Evolutionary conservation across 139 green algal species (phyloP), one percentile per base, ranked within the genome.

Genomic region (Coelastrella sp.): DNA sequence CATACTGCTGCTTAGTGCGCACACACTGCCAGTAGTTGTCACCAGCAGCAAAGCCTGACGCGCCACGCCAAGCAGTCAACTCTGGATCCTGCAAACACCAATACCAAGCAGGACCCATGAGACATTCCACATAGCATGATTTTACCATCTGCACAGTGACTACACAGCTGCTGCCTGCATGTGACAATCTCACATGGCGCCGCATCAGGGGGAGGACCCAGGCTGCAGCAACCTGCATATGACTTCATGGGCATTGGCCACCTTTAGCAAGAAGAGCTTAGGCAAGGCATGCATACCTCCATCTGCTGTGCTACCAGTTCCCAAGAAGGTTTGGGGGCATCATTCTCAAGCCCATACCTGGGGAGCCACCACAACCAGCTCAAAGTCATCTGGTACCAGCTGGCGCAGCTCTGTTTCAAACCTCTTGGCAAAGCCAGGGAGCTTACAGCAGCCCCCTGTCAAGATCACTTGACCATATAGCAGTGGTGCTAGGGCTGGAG

Each of bases 391-490:
- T 0, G 95, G 94, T 84, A 98, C 96, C 73, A 98, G 84, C 7
- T 93, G 85, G 76, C 96, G 88, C 88, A 98, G 90, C 91, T 98
- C 96, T 0, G 24, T 27, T 4, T 82, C 20, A 74, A 96, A 94
- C 27, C 94, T 92, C 9, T 94, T 89, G 59, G 59, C 78, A 75
- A 98, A 97, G 68, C 96, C 96, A 1, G 96, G 96, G 80, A 94
- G 95, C 12, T 88, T 85, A 7, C 91, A 88, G 8, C 70, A 88
- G 68, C 90, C 90, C 11, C 90, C 88, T 6, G 89, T 95, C 11
- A 97, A 75, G 22, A 98, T 56, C 0, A 98, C 78, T 58, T 98
- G 98, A 58, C 92, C 95, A 84, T 94, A 98, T 25, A 98, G 94
- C 92, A 98, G 93, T 8, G 91, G 93, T 9, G 94, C 93, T 58